Evolutionary conservation across 768 basidiomycete genomes (phyloP), one percentile per base, ranked within the genome.

Genomic region (Xanthoconium stramineum): DNA sequence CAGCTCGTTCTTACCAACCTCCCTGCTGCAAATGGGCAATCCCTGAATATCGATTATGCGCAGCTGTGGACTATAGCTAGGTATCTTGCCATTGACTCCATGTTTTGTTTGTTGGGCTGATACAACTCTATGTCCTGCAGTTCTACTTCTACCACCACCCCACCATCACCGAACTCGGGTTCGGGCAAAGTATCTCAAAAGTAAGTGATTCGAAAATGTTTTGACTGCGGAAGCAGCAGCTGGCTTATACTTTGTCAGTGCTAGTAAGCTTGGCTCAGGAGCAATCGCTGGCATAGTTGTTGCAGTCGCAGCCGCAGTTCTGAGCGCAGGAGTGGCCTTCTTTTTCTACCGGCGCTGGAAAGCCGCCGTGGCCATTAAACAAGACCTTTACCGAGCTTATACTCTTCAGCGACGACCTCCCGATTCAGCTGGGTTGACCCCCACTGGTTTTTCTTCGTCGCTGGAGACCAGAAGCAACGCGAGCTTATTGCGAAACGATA

Each of bases 11-110:
- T 79, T 32, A 68, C 65, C n/a, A 77, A 75, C 47, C 56, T 62
- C 24, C 67, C 75, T 33, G 53, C 42, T 6, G 4, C 24, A 3
- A 53, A 49, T 9, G 60, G 55, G 3, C 61, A 69, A 56, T 53
- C 53, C 3, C 65, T 75, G 12, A 44, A 65, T 24, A 65, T 78
- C 30, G 71, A 76, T 44, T 71, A 73, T 40, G 77, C 76, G 8
- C 51, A 54, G 12, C 9, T 71, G 33, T 67, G 57, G 53, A 49
- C 53, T n/a, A 35, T 53, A 37, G 36, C 58, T 54, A 64, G 50
- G 71, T 71, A 51, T 17, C n/a, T 50, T 42, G 15, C 37, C 29
- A 8, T 38, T 5, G 5, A 29, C 33, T 40, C 12, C 6, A 5
- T 30, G 6, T 20, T 3, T 56, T 5, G 11, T 17, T 30, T 20